phyloP scores from a whole-genome alignment of 129 eudicot genomes.

The Helianthus tuberosus region DNA sequence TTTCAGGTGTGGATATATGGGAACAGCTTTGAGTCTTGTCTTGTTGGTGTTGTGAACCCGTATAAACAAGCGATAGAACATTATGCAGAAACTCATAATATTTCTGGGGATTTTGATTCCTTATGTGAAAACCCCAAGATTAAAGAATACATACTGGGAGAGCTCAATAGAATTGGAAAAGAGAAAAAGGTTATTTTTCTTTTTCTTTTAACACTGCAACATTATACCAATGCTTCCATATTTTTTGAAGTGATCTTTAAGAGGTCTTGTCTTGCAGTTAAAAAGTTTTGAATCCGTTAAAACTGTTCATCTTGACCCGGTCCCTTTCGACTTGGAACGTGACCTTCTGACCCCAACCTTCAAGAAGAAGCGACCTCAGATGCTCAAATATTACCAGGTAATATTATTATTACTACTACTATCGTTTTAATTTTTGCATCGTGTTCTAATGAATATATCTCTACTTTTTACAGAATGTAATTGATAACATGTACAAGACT shows the following conservation, averaged over 20 bases:
- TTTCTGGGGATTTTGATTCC: constrained; percentile 64
- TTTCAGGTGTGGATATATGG: constrained; percentile 90
- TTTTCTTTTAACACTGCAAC: neutral
- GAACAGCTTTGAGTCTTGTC: constrained; percentile 85
- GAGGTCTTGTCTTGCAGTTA: constrained; percentile 47
- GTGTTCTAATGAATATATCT: neutral
- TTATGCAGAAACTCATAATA: constrained; percentile 61
- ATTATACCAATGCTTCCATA: neutral
- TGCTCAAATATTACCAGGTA: constrained; percentile 86
- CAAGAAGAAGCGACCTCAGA: constrained; percentile 88
- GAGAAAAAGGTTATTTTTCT: constrained; percentile 64
- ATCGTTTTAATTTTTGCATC: neutral
- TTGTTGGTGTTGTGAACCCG: constrained; percentile 80
- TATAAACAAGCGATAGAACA: constrained; percentile 63
- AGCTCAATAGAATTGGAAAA: constrained; percentile 66
- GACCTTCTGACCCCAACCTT: constrained; percentile 89
- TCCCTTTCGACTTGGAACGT: constrained; percentile 84
- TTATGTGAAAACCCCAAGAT: constrained; percentile 67
- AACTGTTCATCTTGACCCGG: constrained; percentile 83
- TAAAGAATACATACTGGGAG: constrained; percentile 65
- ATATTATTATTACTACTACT: no score
- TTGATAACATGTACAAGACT: constrained; percentile 40
- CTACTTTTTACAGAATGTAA: constrained; percentile 19
- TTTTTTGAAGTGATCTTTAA: neutral
- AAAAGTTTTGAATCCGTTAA: constrained; percentile 80